phyloP scores from a whole-genome alignment of 2,329 filamentous ascomycete species.

The Tolypocladium ophioglossoides region DNA sequence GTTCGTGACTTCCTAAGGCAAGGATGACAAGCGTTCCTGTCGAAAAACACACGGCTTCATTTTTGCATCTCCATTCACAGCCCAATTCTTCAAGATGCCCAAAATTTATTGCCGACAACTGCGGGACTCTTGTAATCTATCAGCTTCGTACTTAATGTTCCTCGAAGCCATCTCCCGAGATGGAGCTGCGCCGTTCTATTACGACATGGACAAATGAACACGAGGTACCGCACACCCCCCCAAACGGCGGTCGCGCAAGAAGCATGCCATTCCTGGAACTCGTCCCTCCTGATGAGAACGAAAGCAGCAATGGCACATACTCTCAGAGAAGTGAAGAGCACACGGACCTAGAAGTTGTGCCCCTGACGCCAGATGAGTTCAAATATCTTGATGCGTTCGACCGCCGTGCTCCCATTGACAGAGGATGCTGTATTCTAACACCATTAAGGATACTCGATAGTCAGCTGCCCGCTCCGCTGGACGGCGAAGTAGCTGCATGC shows the following conservation, averaged over 20 bases:
- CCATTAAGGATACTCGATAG: conserved; percentile 10
- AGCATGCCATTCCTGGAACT: not conserved
- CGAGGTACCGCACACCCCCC: not conserved
- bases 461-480: not conserved
- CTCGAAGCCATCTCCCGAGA: not conserved
- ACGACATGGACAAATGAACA: not conserved
- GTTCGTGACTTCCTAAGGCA: not conserved
- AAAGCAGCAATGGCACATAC: too few species aligned
- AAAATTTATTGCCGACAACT: too few species aligned
- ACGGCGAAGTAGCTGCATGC: not conserved
- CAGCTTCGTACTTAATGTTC: not conserved
- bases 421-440: not conserved
- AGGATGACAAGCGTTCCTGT: not conserved
- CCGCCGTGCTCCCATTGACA: not conserved
- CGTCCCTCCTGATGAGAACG: not conserved
- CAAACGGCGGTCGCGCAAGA: not conserved
- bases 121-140: too few species aligned
- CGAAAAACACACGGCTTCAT: not conserved
- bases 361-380: conserved; percentile 7
- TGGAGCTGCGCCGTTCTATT: not conserved
- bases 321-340: not conserved
- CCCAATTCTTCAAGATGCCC: not conserved
- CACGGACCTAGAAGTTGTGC: not conserved
- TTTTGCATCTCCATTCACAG: not conserved
- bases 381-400: conserved; percentile 8